Evolutionary conservation across 306 rosid genomes (phyloP).

Genomic region (Casuarina cunninghamiana): DNA sequence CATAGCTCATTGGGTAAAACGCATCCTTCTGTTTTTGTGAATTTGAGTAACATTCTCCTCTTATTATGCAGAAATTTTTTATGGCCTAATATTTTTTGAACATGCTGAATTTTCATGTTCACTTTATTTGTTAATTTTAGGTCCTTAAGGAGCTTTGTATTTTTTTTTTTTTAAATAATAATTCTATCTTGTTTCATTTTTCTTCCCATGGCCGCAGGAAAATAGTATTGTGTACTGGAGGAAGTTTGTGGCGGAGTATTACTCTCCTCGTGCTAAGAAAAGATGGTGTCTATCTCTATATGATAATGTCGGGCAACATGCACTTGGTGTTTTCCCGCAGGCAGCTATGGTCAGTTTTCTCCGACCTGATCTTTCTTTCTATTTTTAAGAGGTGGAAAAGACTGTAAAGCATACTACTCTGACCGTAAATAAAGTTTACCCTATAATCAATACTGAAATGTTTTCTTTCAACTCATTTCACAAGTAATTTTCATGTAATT

Average conservation of each 20-base stretch:
- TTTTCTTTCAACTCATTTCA: not conserved
- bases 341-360: constrained; percentile 70
- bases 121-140: not conserved
- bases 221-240: constrained; percentile 96
- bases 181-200: constrained; percentile 12
- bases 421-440: not conserved
- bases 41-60: not conserved
- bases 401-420: not conserved
- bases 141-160: not conserved
- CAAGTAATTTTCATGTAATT: not conserved
- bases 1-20: constrained; percentile 5
- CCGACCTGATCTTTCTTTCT: constrained; percentile 10
- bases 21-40: not conserved
- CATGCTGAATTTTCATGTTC: not conserved
- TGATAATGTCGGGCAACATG: constrained; percentile 82
- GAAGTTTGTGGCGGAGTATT: constrained; percentile 92
- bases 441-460: not conserved
- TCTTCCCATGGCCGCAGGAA: constrained; percentile 53
- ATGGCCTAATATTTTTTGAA: not conserved
- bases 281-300: constrained; percentile 94
- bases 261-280: constrained; percentile 94
- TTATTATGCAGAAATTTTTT: constrained; percentile 10
- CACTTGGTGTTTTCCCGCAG: constrained; percentile 95
- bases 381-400: not conserved
- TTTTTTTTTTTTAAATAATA: not conserved